A percentile compares a stretch with the other conserved stretches of the same genome.
Evolutionary conservation across 805 yeast species (phyloP).

Genomic region (Kodamaea nitidulidarum): DNA sequence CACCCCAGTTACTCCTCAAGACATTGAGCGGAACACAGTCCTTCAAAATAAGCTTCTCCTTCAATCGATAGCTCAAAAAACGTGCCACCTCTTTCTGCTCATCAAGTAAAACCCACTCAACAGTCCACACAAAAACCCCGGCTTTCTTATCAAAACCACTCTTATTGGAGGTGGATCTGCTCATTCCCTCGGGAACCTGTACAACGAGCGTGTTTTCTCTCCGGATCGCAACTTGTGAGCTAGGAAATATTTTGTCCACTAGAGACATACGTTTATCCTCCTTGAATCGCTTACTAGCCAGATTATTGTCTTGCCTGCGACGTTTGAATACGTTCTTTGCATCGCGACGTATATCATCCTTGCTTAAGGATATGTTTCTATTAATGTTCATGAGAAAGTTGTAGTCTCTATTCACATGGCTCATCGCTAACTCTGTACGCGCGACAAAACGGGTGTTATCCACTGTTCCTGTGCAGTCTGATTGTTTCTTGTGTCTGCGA

Average conservation of each 20-base stretch:
- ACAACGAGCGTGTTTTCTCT: constrained; percentile 66
- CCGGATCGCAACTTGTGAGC: constrained; percentile 27
- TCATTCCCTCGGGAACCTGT: constrained; percentile 70
- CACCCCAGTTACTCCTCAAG: constrained; percentile 15
- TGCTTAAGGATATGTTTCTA: constrained; percentile 56
- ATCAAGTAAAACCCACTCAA: constrained; percentile 60
- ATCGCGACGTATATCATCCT: constrained; percentile 41
- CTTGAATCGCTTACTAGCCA: constrained; percentile 14
- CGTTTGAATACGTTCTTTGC: constrained; percentile 44
- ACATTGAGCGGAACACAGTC: constrained; percentile 42
- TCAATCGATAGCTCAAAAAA: constrained; percentile 42
- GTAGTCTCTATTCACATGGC: constrained; percentile 76
- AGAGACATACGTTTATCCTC: constrained; percentile 23
- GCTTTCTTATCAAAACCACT: constrained; percentile 65
- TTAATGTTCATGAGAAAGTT: constrained; percentile 62
- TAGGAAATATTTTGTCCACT: constrained; percentile 21
- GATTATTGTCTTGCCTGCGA: constrained; percentile 12
- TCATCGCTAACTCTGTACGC: constrained; percentile 40
- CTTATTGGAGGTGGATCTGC: constrained; percentile 57
- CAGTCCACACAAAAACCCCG: constrained; percentile 69
- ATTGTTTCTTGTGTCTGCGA: constrained; percentile 58
- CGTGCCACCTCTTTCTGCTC: constrained; percentile 24
- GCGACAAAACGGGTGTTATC: constrained; percentile 59
- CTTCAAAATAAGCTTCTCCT: constrained; percentile 31
- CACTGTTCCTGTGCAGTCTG: constrained; percentile 62